phyloP scores from a whole-genome alignment of 2,329 filamentous ascomycete species.

The Ampelomyces quisqualis region DNA sequence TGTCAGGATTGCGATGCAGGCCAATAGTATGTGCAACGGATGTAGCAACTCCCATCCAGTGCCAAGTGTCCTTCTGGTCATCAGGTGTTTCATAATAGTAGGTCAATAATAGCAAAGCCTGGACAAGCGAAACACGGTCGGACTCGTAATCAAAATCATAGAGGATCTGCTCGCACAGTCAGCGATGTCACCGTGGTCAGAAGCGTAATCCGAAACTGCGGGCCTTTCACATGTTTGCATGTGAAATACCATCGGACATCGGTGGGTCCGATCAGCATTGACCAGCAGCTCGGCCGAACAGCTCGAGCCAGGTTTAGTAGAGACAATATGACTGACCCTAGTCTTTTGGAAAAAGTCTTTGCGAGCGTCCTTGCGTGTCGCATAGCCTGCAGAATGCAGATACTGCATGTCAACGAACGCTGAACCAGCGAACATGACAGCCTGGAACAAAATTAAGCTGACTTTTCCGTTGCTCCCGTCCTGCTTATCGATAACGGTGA shows the following conservation, averaged over 20 bases:
- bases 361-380: slow-evolving; percentile 74
- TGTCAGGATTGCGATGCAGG: slow-evolving; percentile 80
- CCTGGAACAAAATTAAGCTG: slow-evolving; percentile 87
- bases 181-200: slow-evolving; percentile 7
- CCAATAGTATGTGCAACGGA: slow-evolving; percentile 92
- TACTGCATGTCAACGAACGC: slow-evolving; percentile 82
- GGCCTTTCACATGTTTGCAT: slow-evolving; percentile 13
- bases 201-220: neutral
- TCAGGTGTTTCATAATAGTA: slow-evolving; percentile 98
- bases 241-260: slow-evolving; percentile 6
- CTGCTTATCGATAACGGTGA: slow-evolving; percentile 61
- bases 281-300: slow-evolving; percentile 13
- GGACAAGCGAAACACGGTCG: slow-evolving; percentile 84
- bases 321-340: slow-evolving; percentile 59
- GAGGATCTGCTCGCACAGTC: slow-evolving; percentile 59
- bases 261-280: slow-evolving; percentile 5
- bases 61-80: slow-evolving; percentile 97
- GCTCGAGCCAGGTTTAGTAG: slow-evolving; percentile 5
- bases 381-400: slow-evolving; percentile 74
- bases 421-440: slow-evolving; percentile 90
- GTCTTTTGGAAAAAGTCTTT: slow-evolving; percentile 88
- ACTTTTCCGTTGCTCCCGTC: slow-evolving; percentile 71
- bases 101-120: slow-evolving; percentile 86
- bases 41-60: slow-evolving; percentile 97
- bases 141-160: slow-evolving; percentile 96